A percentile compares a stretch with the other conserved stretches of the same genome.
Conservation (phyloP, 1,139 yeast species). For the Nematodospora anomalae region DNA sequence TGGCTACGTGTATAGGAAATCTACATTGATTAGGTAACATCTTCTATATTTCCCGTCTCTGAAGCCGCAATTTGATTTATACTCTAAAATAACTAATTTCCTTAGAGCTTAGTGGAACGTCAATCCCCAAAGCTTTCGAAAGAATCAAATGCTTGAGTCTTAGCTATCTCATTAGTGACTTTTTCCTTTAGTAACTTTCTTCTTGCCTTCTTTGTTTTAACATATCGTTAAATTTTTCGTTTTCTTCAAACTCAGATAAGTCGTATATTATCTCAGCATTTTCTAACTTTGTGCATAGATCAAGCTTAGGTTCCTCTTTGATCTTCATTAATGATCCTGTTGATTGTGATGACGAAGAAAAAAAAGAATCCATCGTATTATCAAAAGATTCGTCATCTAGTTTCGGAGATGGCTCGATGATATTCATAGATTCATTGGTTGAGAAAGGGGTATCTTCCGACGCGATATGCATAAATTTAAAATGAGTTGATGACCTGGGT, state of each 20-base stretch:
- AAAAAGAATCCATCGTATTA: neutral
- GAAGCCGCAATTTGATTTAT: neutral
- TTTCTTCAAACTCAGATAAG: constrained; percentile 32
- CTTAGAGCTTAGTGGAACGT: no score
- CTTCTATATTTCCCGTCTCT: neutral
- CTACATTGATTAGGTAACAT: neutral
- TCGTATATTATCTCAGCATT: constrained; percentile 18
- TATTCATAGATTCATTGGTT: neutral
- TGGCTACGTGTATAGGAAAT: neutral
- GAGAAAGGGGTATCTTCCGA: neutral
- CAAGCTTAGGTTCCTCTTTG: neutral
- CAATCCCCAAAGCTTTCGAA: no score
- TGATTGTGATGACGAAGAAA: neutral
- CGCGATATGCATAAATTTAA: constrained; percentile 7
- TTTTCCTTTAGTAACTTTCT: neutral
- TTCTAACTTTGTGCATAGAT: constrained; percentile 7
- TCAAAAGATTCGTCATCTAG: neutral
- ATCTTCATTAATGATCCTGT: neutral
- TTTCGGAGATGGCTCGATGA: neutral
- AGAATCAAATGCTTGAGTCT: no score
- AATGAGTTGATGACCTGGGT: constrained; percentile 10
- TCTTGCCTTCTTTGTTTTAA: constrained; percentile 8
- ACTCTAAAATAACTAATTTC: no score
- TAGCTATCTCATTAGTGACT: no score
- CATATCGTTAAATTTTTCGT: constrained; percentile 18